A percentile compares a stretch with the other conserved stretches of the same genome.
Evolutionary conservation across 2,329 filamentous ascomycete species (phyloP).

Genomic region (Zymoseptoria pseudotritici): DNA sequence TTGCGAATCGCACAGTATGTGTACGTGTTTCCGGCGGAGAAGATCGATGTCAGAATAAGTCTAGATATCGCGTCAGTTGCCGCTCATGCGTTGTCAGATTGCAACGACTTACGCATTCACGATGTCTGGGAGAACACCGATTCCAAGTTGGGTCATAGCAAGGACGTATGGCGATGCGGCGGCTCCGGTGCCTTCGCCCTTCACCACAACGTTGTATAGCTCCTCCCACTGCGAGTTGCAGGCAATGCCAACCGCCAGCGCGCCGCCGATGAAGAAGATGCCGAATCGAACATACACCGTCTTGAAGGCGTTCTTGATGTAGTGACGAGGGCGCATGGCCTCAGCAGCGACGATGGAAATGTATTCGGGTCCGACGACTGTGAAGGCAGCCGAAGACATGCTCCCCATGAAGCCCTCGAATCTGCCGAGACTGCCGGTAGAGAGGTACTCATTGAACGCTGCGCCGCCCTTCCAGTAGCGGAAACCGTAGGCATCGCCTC

Average conservation of each 20-base stretch:
- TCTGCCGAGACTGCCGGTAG: constrained; percentile 23
- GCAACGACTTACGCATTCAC: constrained; percentile 29
- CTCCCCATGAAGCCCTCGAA: constrained; percentile 32
- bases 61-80: no score
- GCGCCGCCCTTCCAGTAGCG: constrained; percentile 37
- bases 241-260: constrained; percentile 39
- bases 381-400: constrained; percentile 37
- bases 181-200: constrained; percentile 19
- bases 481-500: constrained; percentile 35
- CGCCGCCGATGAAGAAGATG: constrained; percentile 41
- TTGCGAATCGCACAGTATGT: constrained; percentile 48
- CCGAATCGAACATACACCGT: constrained; percentile 41
- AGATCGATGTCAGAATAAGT: constrained; percentile 48
- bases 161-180: constrained; percentile 32
- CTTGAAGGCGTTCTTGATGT: constrained; percentile 43
- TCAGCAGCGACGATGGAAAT: constrained; percentile 43
- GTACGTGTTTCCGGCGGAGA: constrained; percentile 51
- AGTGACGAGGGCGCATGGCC: constrained; percentile 37
- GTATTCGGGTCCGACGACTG: constrained; percentile 42
- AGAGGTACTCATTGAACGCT: constrained; percentile 25
- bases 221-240: constrained; percentile 26
- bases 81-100: no score
- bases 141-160: constrained; percentile 36
- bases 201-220: constrained; percentile 19
- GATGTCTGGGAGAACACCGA: constrained; percentile 37